These are phyloP conservation scores for Aspergillus pseudoviridinutans DNA, from an alignment of 2,329 filamentous ascomycete genomes.

Conservation along the genomic window DNA sequence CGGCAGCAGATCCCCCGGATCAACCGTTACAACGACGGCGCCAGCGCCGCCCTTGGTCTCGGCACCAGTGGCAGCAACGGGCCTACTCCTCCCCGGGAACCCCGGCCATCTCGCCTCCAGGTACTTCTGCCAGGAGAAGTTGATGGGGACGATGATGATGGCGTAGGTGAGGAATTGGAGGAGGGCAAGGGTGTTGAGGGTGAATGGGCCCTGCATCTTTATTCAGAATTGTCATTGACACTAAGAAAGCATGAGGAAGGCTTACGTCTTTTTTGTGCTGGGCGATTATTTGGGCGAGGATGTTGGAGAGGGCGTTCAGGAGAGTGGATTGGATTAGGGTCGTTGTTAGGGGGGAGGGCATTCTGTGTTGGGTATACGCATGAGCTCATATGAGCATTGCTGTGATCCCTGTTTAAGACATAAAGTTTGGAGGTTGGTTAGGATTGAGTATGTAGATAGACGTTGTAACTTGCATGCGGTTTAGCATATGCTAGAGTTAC, in stretches of 20 bases:
- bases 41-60: background rate
- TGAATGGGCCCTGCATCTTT: constrained; percentile 50
- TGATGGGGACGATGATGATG: constrained; percentile 70
- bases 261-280: constrained; percentile 33
- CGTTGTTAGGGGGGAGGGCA: constrained; percentile 23
- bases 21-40: background rate
- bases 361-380: too few relatives aligned
- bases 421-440: too few relatives aligned
- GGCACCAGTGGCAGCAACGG: background rate
- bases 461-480: too few relatives aligned
- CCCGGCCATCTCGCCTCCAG: constrained; percentile 73
- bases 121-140: constrained; percentile 80
- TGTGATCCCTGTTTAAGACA: too few relatives aligned
- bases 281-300: constrained; percentile 37
- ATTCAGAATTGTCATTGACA: background rate
- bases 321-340: constrained; percentile 36
- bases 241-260: too few relatives aligned
- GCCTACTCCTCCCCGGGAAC: constrained; percentile 36
- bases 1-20: background rate
- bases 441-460: too few relatives aligned
- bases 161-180: constrained; percentile 75
- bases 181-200: constrained; percentile 63
- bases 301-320: constrained; percentile 36
- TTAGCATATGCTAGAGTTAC: background rate
- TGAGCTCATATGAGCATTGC: too few relatives aligned